Conservation (phyloP, 129 eudicot genomes). For the Heracleum sosnowskyi region DNA sequence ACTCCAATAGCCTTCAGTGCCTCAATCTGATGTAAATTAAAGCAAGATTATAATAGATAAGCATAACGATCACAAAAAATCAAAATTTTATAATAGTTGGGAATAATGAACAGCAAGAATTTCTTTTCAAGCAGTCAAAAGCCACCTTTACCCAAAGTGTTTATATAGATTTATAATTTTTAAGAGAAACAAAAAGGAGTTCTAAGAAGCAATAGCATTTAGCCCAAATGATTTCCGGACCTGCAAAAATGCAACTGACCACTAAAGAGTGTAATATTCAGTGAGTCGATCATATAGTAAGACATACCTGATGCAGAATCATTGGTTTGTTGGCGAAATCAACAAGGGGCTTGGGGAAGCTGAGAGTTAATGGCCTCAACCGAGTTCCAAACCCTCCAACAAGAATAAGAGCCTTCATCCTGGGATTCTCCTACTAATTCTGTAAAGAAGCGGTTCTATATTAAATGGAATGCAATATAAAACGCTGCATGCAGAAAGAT, state of each 20-base stretch:
- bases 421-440: conserved; percentile 21
- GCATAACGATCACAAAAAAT: background rate
- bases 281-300: background rate
- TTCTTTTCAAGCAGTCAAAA: background rate
- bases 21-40: conserved; percentile 55
- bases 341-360: conserved; percentile 92
- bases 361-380: conserved; percentile 89
- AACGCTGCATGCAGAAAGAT: background rate
- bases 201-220: no score
- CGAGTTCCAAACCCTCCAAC: conserved; percentile 98
- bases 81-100: no score
- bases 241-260: background rate
- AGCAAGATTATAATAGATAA: background rate
- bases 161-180: background rate
- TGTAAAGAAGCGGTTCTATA: conserved; percentile 15
- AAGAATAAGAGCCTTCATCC: conserved; percentile 96
- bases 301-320: conserved; percentile 90
- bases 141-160: background rate
- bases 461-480: conserved; percentile 16
- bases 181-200: background rate
- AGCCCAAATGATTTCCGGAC: background rate
- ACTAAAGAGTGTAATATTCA: background rate
- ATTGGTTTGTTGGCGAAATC: conserved; percentile 97
- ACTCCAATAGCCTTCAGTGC: conserved; percentile 94
- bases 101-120: background rate